phyloP scores from a whole-genome alignment of 805 yeast species.

The Candida berthetii region DNA sequence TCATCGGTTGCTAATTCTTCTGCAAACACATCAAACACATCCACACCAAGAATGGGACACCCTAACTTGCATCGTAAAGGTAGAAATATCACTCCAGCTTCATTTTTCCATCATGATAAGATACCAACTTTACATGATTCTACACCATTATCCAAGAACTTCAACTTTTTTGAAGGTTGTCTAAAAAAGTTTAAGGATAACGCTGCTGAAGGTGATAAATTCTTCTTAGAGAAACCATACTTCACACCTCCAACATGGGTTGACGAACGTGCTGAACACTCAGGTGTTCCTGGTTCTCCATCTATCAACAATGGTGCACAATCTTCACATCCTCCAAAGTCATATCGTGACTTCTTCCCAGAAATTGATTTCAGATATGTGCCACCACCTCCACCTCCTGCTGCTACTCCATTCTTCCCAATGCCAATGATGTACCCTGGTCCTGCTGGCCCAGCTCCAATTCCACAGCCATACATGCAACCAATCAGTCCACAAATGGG shows the following conservation, averaged over 20 bases:
- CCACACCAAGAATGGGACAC: constrained; percentile 14
- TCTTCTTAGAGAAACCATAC: constrained; percentile 55
- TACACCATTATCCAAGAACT: constrained; percentile 14
- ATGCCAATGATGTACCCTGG: constrained; percentile 12
- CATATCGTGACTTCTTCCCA: constrained; percentile 2
- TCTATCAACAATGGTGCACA: not conserved
- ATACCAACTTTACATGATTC: constrained; percentile 20
- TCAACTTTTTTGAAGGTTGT: constrained; percentile 21
- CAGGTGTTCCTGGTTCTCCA: not conserved
- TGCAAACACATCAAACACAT: constrained; percentile 8
- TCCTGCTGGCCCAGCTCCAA: not conserved
- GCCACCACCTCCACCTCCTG: constrained; percentile 4
- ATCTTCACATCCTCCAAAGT: constrained; percentile 2
- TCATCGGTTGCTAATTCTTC: constrained; percentile 3
- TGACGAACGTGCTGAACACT: constrained; percentile 26
- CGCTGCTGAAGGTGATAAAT: constrained; percentile 18
- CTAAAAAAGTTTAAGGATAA: constrained; percentile 15
- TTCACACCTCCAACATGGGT: constrained; percentile 78
- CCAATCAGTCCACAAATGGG: constrained; percentile 13
- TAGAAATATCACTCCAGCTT: not conserved
- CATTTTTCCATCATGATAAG: constrained; percentile 14
- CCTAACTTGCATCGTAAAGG: constrained; percentile 4
- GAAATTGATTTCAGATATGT: not conserved
- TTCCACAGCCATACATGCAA: not conserved
- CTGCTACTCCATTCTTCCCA: constrained; percentile 10